A percentile compares a stretch with the other conserved stretches of the same genome.
Conservation (phyloP, 1,284 basidiomycete species). For the Ceratobasidium sp. region DNA sequence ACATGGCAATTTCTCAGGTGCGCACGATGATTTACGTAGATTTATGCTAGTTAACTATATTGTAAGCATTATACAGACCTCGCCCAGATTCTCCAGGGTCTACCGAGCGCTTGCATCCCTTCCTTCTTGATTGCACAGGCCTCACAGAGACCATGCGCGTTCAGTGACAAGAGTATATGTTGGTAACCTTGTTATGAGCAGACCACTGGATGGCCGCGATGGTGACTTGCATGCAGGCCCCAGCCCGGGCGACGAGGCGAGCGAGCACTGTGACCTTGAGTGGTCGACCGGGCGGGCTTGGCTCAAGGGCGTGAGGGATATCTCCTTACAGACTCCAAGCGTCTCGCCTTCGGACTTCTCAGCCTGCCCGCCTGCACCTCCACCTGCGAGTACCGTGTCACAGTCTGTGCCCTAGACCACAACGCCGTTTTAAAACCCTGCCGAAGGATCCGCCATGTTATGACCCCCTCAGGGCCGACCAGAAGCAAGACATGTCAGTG, state of each 20-base stretch:
- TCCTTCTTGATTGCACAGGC: slow-evolving; percentile 30
- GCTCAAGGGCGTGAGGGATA: slow-evolving; percentile 37
- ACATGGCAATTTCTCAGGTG: no score
- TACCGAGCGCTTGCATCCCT: slow-evolving; percentile 33
- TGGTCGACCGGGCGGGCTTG: slow-evolving; percentile 39
- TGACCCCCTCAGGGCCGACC: slow-evolving; percentile 10
- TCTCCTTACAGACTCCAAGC: slow-evolving; percentile 23
- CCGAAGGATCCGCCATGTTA: neutral
- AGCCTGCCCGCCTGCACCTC: slow-evolving; percentile 4
- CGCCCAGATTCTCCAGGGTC: slow-evolving; percentile 8
- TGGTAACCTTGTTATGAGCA: slow-evolving; percentile 32
- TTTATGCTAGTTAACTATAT: no score
- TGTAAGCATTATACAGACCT: no score
- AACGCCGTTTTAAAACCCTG: neutral
- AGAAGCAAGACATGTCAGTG: slow-evolving; percentile 20
- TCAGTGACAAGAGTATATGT: slow-evolving; percentile 37
- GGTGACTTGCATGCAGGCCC: slow-evolving; percentile 8
- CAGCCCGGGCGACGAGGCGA: slow-evolving; percentile 21
- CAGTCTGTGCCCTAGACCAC: slow-evolving; percentile 24
- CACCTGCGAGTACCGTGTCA: slow-evolving; percentile 1
- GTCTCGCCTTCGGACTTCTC: neutral
- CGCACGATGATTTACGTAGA: no score
- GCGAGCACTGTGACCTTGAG: slow-evolving; percentile 29
- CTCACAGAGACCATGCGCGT: slow-evolving; percentile 40
- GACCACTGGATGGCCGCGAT: slow-evolving; percentile 30